Conservation (phyloP, 2,329 filamentous ascomycete species). For the Acrocalymma vagum region DNA sequence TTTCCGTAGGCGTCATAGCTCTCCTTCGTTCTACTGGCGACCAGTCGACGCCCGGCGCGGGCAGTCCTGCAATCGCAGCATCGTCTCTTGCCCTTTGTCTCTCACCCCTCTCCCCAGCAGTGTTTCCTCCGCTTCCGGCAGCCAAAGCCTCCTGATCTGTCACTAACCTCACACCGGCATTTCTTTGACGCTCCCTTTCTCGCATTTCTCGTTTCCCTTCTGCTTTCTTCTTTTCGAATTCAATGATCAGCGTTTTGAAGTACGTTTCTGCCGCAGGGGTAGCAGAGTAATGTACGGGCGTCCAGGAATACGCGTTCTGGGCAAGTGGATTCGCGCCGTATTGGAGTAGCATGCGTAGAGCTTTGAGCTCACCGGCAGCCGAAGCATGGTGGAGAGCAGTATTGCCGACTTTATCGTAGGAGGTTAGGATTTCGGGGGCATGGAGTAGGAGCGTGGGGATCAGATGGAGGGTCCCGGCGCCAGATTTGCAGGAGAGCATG, state of each 20-base stretch:
- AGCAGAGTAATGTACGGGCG: conserved; percentile 81
- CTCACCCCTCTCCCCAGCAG: conserved; percentile 16
- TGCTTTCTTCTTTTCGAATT: conserved; percentile 70
- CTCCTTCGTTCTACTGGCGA: conserved; percentile 47
- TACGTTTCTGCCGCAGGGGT: conserved; percentile 87
- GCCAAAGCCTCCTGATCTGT: conserved; percentile 37
- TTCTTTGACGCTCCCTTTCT: conserved; percentile 41
- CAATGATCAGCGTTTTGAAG: conserved; percentile 77
- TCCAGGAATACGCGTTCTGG: conserved; percentile 81
- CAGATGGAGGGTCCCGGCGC: conserved; percentile 54
- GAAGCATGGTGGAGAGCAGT: conserved; percentile 88
- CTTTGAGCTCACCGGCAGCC: conserved; percentile 80
- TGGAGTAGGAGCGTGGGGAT: conserved; percentile 47
- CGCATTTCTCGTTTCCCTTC: conserved; percentile 47
- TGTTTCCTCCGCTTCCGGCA: conserved; percentile 3
- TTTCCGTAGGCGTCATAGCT: conserved; percentile 51
- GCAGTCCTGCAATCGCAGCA: conserved; percentile 37
- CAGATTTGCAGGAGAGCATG: conserved; percentile 48
- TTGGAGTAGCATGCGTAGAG: conserved; percentile 77
- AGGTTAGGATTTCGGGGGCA: conserved; percentile 34
- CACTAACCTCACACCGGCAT: conserved; percentile 45
- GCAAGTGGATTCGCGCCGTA: conserved; percentile 79
- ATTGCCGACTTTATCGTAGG: conserved; percentile 76
- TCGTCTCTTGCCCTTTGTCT: conserved; percentile 42
- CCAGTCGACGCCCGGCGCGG: conserved; percentile 47